Conservation (phyloP, 2,329 filamentous ascomycete genomes). For the Penicillium sp. region DNA sequence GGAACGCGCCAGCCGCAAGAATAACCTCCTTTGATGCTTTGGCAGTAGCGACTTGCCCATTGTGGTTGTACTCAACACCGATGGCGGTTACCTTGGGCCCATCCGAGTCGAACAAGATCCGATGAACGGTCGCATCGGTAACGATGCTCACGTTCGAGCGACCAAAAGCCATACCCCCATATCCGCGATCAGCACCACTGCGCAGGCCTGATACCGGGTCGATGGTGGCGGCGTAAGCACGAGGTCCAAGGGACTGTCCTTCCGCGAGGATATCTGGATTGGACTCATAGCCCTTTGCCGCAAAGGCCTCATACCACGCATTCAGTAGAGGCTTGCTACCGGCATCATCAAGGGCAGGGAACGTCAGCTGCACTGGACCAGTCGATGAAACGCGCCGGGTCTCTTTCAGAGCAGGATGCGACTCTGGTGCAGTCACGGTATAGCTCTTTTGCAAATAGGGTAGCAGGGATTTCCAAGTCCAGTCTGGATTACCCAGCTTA, state of each 20-base stretch:
- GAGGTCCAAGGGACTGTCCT: conserved; percentile 17
- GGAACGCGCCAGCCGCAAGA: conserved; percentile 50
- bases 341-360: conserved; percentile 18
- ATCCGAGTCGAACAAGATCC: conserved; percentile 18
- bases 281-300: conserved; percentile 13
- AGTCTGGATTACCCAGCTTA: conserved; percentile 34
- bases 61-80: conserved; percentile 12
- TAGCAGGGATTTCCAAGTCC: conserved; percentile 25
- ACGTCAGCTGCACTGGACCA: conserved; percentile 22
- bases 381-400: background rate
- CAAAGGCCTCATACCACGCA: conserved; percentile 28
- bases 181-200: conserved; percentile 25
- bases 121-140: conserved; percentile 18
- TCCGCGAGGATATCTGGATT: conserved; percentile 19
- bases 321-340: conserved; percentile 11
- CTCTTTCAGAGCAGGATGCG: background rate
- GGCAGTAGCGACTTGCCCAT: conserved; percentile 9
- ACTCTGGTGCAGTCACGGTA: conserved; percentile 10
- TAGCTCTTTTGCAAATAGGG: conserved; percentile 27
- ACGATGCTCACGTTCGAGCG: conserved; percentile 25
- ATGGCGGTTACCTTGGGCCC: background rate
- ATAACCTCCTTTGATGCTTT: conserved; percentile 47
- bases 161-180: conserved; percentile 11
- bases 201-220: conserved; percentile 24
- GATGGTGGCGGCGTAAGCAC: conserved; percentile 22